Evolutionary conservation across 2,329 filamentous ascomycete genomes (phyloP).

Genomic region (Hypoxylon sp.): DNA sequence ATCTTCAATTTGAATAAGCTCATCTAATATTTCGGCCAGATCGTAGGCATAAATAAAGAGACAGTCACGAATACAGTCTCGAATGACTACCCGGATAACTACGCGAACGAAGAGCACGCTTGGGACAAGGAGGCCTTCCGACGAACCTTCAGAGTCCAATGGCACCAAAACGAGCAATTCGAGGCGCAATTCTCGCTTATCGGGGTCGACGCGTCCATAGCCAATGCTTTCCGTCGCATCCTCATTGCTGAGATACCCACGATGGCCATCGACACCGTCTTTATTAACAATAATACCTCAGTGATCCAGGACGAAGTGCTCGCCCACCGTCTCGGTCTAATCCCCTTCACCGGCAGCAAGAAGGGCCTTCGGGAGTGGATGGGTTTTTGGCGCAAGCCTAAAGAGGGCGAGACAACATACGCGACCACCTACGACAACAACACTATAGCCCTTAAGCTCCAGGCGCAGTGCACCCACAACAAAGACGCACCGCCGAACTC

Average conservation of each 20-base stretch:
- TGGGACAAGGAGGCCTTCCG: slow-evolving; percentile 84
- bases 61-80: slow-evolving; percentile 91
- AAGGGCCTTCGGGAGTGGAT: slow-evolving; percentile 83
- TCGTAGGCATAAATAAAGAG: slow-evolving; percentile 89
- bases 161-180: slow-evolving; percentile 84
- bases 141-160: slow-evolving; percentile 79
- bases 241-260: slow-evolving; percentile 95
- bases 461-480: slow-evolving; percentile 86
- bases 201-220: slow-evolving; percentile 91
- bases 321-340: slow-evolving; percentile 88
- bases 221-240: slow-evolving; percentile 97
- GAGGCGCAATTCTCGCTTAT: slow-evolving; percentile 92
- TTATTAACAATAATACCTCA: slow-evolving; percentile 95
- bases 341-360: slow-evolving; percentile 86
- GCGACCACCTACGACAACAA: slow-evolving; percentile 83
- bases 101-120: slow-evolving; percentile 86
- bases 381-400: slow-evolving; percentile 83
- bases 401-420: slow-evolving; percentile 72
- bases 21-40: slow-evolving; percentile 64
- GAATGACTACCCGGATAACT: slow-evolving; percentile 93
- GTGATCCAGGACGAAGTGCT: slow-evolving; percentile 99
- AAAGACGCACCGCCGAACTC: slow-evolving; percentile 78
- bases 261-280: slow-evolving; percentile 93
- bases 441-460: slow-evolving; percentile 83
- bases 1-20: neutral